Evolutionary conservation across 2,329 filamentous ascomycete genomes (phyloP), one percentile per base, ranked within the genome.

Genomic region (Alternaria sp.): DNA sequence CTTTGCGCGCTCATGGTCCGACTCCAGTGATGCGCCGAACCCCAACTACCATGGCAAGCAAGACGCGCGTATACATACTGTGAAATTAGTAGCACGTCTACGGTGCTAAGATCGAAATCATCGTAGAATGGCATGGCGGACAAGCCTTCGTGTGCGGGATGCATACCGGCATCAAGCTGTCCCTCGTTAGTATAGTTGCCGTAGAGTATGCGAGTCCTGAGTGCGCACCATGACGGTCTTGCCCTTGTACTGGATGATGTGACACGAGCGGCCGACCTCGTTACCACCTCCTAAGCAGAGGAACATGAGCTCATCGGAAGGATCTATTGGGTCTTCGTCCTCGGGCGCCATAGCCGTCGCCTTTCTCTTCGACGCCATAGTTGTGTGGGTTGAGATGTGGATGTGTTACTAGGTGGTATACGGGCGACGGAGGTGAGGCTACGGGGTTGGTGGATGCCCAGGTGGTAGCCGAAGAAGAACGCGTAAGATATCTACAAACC

Each of bases 231-330:
- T 99, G 71, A 99, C 93, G 6, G 95, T 98, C 82, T 99, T 99
- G 66, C 96, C 96, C 83, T 98, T 99, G 87, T 99, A 99, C 77
- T 98, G 93, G 63, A 99, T 90, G 73, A 99, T 97, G 79, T 99
- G 96, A 81, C 96, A 98, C 69, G 96, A 98, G 69, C 96, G 88
- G 57, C 96, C 96, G 66, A 99, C 96, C 82, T 99, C 96, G 80
- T 97, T 98, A 71, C 96, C 96, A 65, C 96, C 96, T 65, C 96
- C 96, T 40, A 99, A 84, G 74, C 93, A 96, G 58, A 97, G 87
- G 76, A 99, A 99, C 83, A 93, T 92, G 62, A 99, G 88, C 84
- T 98, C 93, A 77, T 99, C 96, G 1, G 93, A 89, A 5, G 96
- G 93, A 74, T 98, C 95, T 62, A 97, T 91, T 1, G 93, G 93